Conservation (phyloP, 2,329 filamentous ascomycete species). For the Blastomyces silverae region DNA sequence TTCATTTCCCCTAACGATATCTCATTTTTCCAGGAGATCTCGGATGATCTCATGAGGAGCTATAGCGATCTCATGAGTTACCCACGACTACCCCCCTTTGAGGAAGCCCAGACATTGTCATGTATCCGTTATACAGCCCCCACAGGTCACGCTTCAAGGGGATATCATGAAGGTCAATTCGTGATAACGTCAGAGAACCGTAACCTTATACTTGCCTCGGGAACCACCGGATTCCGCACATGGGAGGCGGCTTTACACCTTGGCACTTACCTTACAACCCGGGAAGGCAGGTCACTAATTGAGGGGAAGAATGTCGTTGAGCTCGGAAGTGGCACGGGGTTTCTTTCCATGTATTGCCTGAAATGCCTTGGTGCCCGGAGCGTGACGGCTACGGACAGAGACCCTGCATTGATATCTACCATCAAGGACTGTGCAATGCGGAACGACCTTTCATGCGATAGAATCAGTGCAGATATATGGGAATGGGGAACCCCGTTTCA, state of each 20-base stretch:
- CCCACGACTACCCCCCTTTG: conserved; percentile 57
- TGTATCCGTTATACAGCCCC: conserved; percentile 64
- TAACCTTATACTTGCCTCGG: conserved; percentile 51
- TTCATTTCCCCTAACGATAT: conserved; percentile 23
- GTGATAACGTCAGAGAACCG: conserved; percentile 47
- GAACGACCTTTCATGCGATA: conserved; percentile 28
- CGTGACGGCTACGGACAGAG: conserved; percentile 58
- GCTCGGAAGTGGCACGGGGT: conserved; percentile 60
- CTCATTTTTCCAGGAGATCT: conserved; percentile 60
- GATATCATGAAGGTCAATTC: conserved; percentile 19
- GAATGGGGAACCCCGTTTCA: conserved; percentile 36
- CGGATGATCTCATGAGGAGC: conserved; percentile 66
- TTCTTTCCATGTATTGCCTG: conserved; percentile 57
- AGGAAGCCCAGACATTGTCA: conserved; percentile 62
- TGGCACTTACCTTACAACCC: conserved; percentile 51
- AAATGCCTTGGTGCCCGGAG: conserved; percentile 50
- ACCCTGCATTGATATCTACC: conserved; percentile 39
- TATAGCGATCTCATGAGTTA: conserved; percentile 60
- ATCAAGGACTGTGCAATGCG: conserved; percentile 34
- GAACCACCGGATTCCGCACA: conserved; percentile 60
- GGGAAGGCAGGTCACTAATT: conserved; percentile 43
- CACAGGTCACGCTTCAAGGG: conserved; percentile 13
- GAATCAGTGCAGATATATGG: conserved; percentile 36
- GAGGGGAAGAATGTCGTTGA: conserved; percentile 53
- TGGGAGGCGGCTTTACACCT: conserved; percentile 64